Evolutionary conservation across 257 asterid species (phyloP).

Genomic region (Cinchona pubescens): DNA sequence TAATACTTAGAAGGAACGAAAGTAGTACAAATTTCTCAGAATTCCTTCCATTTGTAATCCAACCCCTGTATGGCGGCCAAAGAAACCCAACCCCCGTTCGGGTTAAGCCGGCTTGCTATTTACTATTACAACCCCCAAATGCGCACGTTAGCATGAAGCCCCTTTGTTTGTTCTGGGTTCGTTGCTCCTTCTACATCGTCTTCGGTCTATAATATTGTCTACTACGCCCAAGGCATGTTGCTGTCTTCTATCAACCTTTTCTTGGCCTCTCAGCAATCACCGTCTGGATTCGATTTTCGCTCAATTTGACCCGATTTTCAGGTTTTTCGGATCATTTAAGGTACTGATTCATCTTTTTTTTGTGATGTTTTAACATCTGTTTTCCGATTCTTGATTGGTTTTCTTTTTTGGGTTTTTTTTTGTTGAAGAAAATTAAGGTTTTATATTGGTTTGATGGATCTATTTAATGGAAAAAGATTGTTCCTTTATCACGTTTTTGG

Average conservation of each 20-base stretch:
- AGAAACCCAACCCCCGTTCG: no score
- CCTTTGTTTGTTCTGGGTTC: slow-evolving; percentile 33
- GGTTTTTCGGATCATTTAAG: slow-evolving; percentile 4
- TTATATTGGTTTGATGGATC: not conserved
- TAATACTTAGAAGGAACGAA: no score
- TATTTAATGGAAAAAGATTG: not conserved
- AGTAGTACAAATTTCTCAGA: no score
- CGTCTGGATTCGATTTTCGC: slow-evolving; percentile 5
- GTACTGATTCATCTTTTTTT: slow-evolving; percentile 1
- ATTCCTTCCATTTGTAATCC: no score
- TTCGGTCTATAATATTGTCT: not conserved
- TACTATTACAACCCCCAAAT: slow-evolving; percentile 28
- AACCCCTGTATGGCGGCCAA: no score
- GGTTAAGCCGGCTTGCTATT: no score
- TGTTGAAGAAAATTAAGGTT: not conserved
- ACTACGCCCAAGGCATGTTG: slow-evolving; percentile 5
- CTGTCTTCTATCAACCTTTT: slow-evolving; percentile 9
- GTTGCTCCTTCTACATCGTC: slow-evolving; percentile 18
- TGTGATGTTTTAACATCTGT: slow-evolving; percentile 13
- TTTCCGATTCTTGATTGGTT: not conserved
- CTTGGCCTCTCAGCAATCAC: not conserved
- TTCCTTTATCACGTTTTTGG: not conserved
- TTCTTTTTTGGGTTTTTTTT: not conserved
- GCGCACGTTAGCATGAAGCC: slow-evolving; percentile 36
- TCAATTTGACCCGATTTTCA: slow-evolving; percentile 5